These are phyloP conservation scores for Saccharomyces hybrid DNA, from an alignment of 1,139 yeast species.

Conservation along the genomic window DNA sequence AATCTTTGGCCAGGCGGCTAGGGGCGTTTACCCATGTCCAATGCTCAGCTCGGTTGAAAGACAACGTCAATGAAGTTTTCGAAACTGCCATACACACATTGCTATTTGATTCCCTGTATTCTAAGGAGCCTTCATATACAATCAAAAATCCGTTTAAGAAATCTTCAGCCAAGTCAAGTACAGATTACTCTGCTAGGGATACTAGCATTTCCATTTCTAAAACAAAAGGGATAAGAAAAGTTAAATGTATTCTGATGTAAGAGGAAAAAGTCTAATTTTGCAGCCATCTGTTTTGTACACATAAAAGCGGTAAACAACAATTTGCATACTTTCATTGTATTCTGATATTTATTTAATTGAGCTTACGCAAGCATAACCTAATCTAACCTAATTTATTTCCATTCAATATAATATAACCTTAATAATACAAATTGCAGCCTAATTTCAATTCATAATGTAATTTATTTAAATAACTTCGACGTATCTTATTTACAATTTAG, in stretches of 20 bases:
- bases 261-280: neutral
- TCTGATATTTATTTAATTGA: neutral
- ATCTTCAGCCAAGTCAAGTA: neutral
- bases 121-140: slow-evolving; percentile 6
- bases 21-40: slow-evolving; percentile 74
- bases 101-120: slow-evolving; percentile 12
- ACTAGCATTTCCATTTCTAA: neutral
- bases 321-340: neutral
- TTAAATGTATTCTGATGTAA: slow-evolving; percentile 10
- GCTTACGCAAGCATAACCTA: neutral
- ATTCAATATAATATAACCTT: neutral
- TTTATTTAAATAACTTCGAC: neutral
- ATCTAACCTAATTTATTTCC: neutral
- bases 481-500: neutral
- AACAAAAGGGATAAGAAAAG: slow-evolving; percentile 7
- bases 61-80: slow-evolving; percentile 62
- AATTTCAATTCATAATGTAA: no score
- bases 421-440: no score
- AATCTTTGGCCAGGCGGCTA: slow-evolving; percentile 49
- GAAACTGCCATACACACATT: slow-evolving; percentile 34
- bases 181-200: neutral
- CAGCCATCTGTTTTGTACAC: neutral
- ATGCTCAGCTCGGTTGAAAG: slow-evolving; percentile 68
- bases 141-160: slow-evolving; percentile 11
- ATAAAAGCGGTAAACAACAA: neutral